Percentiles rank a stretch among this genome's conserved stretches.
Conservation (phyloP, 495 filamentous ascomycete species). For the Parachaetomium inaequale region DNA sequence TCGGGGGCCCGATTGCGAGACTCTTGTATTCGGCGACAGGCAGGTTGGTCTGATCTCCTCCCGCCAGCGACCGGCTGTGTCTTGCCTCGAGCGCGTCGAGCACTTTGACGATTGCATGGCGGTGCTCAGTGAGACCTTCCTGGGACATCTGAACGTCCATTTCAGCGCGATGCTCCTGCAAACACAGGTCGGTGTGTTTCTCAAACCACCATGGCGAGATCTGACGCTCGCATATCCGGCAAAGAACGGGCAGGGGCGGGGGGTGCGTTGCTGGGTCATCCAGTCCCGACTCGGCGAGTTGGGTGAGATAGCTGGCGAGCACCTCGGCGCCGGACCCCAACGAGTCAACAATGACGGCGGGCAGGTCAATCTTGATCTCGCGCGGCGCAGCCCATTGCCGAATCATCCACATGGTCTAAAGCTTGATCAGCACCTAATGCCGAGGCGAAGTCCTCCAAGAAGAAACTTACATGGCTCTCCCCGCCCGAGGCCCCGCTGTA, state of each 20-base stretch:
- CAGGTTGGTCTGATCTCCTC: slow-evolving; percentile 52
- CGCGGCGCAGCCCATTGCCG: slow-evolving; percentile 83
- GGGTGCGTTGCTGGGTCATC: slow-evolving; percentile 78
- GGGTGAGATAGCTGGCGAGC: slow-evolving; percentile 86
- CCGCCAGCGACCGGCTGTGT: slow-evolving; percentile 61
- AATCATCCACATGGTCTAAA: slow-evolving; percentile 98
- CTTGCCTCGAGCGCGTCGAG: slow-evolving; percentile 87
- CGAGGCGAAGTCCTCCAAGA: background rate
- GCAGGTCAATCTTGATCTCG: slow-evolving; percentile 93
- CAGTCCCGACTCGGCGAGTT: slow-evolving; percentile 77
- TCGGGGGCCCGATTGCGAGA: slow-evolving; percentile 73
- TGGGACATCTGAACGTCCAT: slow-evolving; percentile 96
- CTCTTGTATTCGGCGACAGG: slow-evolving; percentile 87
- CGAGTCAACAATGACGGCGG: slow-evolving; percentile 84
- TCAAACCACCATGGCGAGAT: slow-evolving; percentile 99
- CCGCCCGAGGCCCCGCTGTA: slow-evolving; percentile 84
- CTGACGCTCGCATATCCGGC: slow-evolving; percentile 94
- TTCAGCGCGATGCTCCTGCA: slow-evolving; percentile 93
- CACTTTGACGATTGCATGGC: slow-evolving; percentile 92
- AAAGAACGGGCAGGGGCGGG: slow-evolving; percentile 85
- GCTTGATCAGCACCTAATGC: slow-evolving; percentile 4
- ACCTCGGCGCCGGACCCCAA: slow-evolving; percentile 93
- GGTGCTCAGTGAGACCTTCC: slow-evolving; percentile 88
- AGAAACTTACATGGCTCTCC: slow-evolving; percentile 76
- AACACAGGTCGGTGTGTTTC: slow-evolving; percentile 93